Evolutionary conservation across 148 eudicot species (phyloP).

Genomic region (Camellia japonica): DNA sequence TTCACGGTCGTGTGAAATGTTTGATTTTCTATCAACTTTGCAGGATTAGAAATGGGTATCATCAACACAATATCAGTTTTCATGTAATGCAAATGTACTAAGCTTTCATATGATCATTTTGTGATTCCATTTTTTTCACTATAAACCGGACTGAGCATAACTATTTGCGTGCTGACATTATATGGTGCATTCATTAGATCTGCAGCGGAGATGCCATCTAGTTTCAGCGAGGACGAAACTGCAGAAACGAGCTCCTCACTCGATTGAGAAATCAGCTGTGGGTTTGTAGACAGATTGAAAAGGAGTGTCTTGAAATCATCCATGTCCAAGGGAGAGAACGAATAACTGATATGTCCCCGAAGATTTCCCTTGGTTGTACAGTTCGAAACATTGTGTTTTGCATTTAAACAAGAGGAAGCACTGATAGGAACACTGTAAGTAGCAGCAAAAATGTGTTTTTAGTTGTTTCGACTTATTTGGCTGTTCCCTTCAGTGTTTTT

Average conservation of each 20-base stretch:
- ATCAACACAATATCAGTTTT: neutral
- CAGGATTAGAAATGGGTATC: too few relatives aligned
- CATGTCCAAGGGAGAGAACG: neutral
- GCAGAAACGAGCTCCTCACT: constrained; percentile 71
- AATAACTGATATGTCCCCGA: neutral
- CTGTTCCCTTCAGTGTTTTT: neutral
- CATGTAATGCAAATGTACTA: neutral
- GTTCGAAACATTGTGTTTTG: neutral
- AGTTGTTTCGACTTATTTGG: neutral
- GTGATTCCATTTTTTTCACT: neutral
- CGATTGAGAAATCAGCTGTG: constrained; percentile 24
- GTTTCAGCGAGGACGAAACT: constrained; percentile 85
- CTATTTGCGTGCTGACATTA: neutral
- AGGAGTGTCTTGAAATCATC: neutral
- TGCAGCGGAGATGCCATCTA: constrained; percentile 54
- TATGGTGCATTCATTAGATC: constrained; percentile 35
- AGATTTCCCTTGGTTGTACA: neutral
- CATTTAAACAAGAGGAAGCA: neutral
- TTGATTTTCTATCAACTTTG: too few relatives aligned
- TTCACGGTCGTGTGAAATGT: too few relatives aligned
- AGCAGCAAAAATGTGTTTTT: neutral
- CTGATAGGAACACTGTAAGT: neutral
- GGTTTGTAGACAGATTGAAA: neutral
- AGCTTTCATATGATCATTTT: neutral
- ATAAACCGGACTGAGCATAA: neutral